These are phyloP conservation scores for Obelidium mucronatum DNA, from an alignment of 192 early-diverging fungal species.

Conservation along the genomic window DNA sequence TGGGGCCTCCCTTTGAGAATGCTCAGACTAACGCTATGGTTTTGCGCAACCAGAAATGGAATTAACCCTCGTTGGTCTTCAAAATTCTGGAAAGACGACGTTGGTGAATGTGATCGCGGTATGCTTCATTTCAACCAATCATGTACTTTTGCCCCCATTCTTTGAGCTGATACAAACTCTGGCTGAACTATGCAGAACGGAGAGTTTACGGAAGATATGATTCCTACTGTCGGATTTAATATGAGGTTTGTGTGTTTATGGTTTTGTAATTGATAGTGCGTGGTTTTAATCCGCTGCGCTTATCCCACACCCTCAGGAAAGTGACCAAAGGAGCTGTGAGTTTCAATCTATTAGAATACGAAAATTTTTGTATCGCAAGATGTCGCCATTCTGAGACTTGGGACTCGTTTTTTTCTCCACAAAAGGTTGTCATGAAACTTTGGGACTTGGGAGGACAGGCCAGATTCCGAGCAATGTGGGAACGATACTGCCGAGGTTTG, in stretches of 20 bases:
- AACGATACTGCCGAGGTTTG: constrained; percentile 68
- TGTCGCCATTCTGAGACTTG: no score
- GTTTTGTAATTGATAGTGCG: not conserved
- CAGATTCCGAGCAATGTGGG: constrained; percentile 97
- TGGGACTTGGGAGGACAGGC: constrained; percentile 99
- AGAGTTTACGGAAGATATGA: constrained; percentile 74
- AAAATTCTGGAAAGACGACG: constrained; percentile 69
- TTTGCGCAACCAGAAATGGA: constrained; percentile 66
- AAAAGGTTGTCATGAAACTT: constrained; percentile 93
- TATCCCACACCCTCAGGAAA: constrained; percentile 41
- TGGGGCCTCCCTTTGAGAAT: no score
- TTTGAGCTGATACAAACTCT: not conserved
- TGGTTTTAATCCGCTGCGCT: not conserved
- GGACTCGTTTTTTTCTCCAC: no score
- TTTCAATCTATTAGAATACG: no score
- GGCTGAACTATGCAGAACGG: constrained; percentile 40
- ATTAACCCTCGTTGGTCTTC: constrained; percentile 65
- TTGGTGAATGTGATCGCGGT: constrained; percentile 68
- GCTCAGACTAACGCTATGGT: no score
- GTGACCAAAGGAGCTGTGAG: constrained; percentile 62
- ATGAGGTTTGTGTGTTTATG: constrained; percentile 76
- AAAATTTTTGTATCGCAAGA: no score
- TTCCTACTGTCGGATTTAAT: constrained; percentile 99
- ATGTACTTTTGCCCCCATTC: not conserved
- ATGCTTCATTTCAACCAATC: constrained; percentile 3